These are phyloP conservation scores for Didymellaceae sp. DNA, from an alignment of 2,329 filamentous ascomycete species.

Conservation along the genomic window DNA sequence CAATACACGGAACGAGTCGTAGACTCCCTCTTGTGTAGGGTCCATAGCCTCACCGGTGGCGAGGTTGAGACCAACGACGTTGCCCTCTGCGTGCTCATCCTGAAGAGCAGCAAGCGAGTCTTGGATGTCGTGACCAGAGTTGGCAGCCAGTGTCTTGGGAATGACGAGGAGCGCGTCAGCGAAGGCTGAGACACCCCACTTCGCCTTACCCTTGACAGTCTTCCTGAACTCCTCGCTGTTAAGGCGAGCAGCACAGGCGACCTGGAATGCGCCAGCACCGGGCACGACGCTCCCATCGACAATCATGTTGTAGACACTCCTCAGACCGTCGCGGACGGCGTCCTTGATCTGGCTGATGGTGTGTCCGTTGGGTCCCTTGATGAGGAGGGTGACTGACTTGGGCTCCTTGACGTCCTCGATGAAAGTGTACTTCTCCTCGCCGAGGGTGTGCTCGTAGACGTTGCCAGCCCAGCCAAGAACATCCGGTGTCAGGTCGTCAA, in stretches of 20 bases:
- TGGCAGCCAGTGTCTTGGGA: slow-evolving; percentile 95
- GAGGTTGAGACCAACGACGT: slow-evolving; percentile 85
- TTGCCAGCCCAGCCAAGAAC: slow-evolving; percentile 93
- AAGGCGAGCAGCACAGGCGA: slow-evolving; percentile 87
- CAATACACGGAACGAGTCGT: slow-evolving; percentile 93
- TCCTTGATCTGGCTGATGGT: slow-evolving; percentile 97
- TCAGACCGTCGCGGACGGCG: slow-evolving; percentile 90
- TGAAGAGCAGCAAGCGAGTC: slow-evolving; percentile 87
- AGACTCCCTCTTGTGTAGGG: slow-evolving; percentile 88
- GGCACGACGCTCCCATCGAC: slow-evolving; percentile 97
- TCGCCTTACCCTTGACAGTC: slow-evolving; percentile 96
- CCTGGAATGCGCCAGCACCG: slow-evolving; percentile 93
- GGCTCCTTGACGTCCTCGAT: slow-evolving; percentile 98
- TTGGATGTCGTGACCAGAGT: slow-evolving; percentile 95
- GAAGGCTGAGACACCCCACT: slow-evolving; percentile 94
- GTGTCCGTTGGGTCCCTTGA: slow-evolving; percentile 97
- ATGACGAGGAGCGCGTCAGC: slow-evolving; percentile 94
- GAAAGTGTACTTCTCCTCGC: slow-evolving; percentile 99
- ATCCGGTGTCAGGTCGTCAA: slow-evolving; percentile 87
- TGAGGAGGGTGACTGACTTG: slow-evolving; percentile 95
- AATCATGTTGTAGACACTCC: slow-evolving; percentile 99
- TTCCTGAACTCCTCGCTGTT: slow-evolving; percentile 86
- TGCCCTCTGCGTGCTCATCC: slow-evolving; percentile 83
- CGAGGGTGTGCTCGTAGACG: slow-evolving; percentile 96
- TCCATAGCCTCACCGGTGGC: slow-evolving; percentile 93